A percentile compares a stretch with the other conserved stretches of the same genome.
Conservation (phyloP, 202 grass and related monocot genomes). For the Panicum hallii region DNA sequence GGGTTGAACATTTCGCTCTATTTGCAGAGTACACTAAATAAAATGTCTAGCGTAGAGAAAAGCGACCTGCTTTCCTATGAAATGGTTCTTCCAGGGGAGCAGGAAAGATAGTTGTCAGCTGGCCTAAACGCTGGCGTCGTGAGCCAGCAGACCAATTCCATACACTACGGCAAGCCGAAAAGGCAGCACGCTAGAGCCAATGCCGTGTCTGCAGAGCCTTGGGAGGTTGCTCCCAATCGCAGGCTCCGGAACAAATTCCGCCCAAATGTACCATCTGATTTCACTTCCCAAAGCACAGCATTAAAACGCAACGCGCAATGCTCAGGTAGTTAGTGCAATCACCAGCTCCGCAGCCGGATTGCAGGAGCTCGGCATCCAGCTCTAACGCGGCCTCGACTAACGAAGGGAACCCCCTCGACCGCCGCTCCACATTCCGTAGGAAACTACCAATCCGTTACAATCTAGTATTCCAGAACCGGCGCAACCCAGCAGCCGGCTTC, state of each 20-base stretch:
- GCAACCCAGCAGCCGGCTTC: neutral
- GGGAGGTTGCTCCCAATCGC: neutral
- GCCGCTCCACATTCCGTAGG: neutral
- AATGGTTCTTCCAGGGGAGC: neutral
- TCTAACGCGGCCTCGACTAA: too few species aligned
- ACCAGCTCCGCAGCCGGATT: too few species aligned
- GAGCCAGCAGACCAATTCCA: neutral
- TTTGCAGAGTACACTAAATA: neutral
- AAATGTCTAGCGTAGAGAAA: neutral
- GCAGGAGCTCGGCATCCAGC: too few species aligned
- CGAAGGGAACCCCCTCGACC: neutral
- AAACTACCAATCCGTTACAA: neutral
- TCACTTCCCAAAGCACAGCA: neutral
- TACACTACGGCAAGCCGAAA: neutral
- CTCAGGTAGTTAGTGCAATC: too few species aligned
- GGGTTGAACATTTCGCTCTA: neutral
- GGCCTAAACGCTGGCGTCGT: neutral
- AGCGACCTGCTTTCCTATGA: neutral
- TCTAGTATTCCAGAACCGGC: neutral
- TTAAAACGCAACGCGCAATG: too few species aligned
- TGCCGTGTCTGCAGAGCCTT: too few species aligned
- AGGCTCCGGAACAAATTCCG: neutral
- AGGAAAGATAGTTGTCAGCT: neutral
- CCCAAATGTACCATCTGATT: neutral
- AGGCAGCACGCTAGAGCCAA: neutral